Evolutionary conservation across 1,139 yeast genomes (phyloP).

Genomic region (Sugiyamaella pinicola): DNA sequence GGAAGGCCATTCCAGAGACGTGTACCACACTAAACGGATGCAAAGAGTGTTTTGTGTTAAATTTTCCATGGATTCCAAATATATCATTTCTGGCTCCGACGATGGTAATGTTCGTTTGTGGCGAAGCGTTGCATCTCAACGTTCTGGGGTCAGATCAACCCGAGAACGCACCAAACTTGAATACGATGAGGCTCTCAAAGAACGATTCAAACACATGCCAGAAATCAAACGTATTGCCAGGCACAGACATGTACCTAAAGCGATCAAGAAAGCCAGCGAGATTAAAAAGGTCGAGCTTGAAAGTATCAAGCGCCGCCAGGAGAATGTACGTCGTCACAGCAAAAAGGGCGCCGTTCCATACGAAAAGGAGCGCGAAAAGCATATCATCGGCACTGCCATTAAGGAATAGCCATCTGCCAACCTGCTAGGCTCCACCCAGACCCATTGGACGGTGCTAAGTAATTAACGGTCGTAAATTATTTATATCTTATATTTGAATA

Average conservation of each 20-base stretch:
- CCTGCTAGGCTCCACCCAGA: not conserved
- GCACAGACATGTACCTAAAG: conserved; percentile 60
- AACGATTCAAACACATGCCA: conserved; percentile 94
- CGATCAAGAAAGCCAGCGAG: conserved; percentile 49
- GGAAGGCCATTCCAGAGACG: conserved; percentile 91
- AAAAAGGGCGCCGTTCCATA: conserved; percentile 67
- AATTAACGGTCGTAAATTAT: too few species aligned
- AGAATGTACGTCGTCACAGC: conserved; percentile 76
- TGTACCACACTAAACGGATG: conserved; percentile 97
- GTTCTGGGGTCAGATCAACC: conserved; percentile 78
- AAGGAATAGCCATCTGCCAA: conserved; percentile 38
- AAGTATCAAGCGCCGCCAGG: conserved; percentile 76
- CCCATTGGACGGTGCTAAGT: too few species aligned
- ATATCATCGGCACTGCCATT: conserved; percentile 79
- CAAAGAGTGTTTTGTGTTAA: conserved; percentile 86
- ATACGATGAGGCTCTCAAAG: conserved; percentile 88
- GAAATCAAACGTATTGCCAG: conserved; percentile 86
- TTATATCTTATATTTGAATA: too few species aligned
- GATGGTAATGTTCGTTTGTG: conserved; percentile 94
- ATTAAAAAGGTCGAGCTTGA: conserved; percentile 75
- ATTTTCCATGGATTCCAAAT: conserved; percentile 85
- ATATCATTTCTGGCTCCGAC: conserved; percentile 88
- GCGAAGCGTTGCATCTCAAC: conserved; percentile 85
- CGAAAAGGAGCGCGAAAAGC: conserved; percentile 71
- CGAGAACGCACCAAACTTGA: conserved; percentile 82